Conservation (phyloP, 495 filamentous ascomycete genomes). For the Annulohypoxylon bovei region DNA sequence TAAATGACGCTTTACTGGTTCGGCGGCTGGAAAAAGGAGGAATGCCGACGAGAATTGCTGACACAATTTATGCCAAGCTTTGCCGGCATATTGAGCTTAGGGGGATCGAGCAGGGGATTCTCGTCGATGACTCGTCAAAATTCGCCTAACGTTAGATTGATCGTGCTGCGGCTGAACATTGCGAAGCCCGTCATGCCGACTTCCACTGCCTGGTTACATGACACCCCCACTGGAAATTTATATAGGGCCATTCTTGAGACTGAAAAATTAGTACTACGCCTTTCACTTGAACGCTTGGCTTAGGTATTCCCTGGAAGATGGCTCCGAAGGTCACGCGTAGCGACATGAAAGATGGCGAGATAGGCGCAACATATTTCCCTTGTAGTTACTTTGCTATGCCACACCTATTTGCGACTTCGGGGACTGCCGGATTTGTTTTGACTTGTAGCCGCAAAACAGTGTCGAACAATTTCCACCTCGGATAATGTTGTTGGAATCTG, state of each 20-base stretch:
- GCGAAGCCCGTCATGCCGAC: slow-evolving; percentile 27
- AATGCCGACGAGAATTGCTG: slow-evolving; percentile 31
- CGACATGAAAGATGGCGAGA: background rate
- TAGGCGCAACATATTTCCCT: background rate
- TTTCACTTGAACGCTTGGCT: slow-evolving; percentile 15
- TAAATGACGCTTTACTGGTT: slow-evolving; percentile 21
- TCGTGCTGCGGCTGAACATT: slow-evolving; percentile 35
- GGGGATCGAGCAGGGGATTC: background rate
- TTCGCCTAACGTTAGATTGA: slow-evolving; percentile 38
- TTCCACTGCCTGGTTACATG: slow-evolving; percentile 14
- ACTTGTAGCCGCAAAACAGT: background rate
- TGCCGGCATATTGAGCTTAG: slow-evolving; percentile 24
- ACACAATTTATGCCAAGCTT: slow-evolving; percentile 36
- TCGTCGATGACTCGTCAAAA: slow-evolving; percentile 20
- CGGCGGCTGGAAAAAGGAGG: slow-evolving; percentile 33
- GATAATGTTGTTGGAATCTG: background rate
- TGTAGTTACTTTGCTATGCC: background rate
- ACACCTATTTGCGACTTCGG: background rate
- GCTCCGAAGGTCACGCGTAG: slow-evolving; percentile 3
- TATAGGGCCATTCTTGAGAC: background rate
- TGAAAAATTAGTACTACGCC: background rate
- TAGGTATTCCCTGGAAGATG: background rate
- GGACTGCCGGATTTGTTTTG: background rate
- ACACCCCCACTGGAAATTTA: background rate
- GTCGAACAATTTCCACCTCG: background rate